Percentiles rank a stretch among this genome's conserved stretches.
These are phyloP conservation scores for Leucosporidium creatinivorum DNA, from an alignment of 768 basidiomycete genomes.

Conservation along the genomic window DNA sequence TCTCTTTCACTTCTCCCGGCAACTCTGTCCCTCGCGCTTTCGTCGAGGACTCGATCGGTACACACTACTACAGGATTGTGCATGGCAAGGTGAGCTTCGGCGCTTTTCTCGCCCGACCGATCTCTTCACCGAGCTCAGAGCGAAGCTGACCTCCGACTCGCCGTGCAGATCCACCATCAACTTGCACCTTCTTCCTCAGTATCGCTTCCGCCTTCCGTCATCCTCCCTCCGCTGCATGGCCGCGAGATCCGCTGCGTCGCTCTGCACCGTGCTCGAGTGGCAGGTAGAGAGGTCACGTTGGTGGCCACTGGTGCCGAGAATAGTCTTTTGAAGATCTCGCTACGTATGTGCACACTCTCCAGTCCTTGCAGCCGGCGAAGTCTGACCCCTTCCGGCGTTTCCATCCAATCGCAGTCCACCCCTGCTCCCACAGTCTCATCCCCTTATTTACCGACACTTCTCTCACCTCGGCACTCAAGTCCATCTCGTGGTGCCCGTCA, in stretches of 20 bases:
- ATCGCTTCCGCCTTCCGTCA: neutral
- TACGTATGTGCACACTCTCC: neutral
- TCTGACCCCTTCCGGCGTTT: neutral
- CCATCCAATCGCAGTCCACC: neutral
- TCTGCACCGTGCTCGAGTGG: neutral
- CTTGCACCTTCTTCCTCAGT: neutral
- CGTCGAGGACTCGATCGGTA: neutral
- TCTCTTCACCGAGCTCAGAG: too few species aligned
- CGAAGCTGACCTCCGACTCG: neutral
- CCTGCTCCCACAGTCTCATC: neutral
- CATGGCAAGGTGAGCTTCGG: neutral
- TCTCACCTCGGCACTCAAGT: neutral
- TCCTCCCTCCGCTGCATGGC: neutral
- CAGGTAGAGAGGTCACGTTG: neutral
- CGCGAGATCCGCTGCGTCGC: neutral
- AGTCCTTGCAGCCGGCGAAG: neutral
- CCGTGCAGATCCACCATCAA: neutral
- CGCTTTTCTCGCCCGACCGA: too few species aligned
- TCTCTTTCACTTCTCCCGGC: too few species aligned
- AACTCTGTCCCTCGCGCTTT: too few species aligned
- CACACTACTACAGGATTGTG: neutral
- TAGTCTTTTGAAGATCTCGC: neutral
- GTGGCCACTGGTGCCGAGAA: neutral
- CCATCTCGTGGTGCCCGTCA: neutral
- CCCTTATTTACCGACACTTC: neutral